Conservation (phyloP, 2,329 filamentous ascomycete species). For the Fusarium proliferatum region DNA sequence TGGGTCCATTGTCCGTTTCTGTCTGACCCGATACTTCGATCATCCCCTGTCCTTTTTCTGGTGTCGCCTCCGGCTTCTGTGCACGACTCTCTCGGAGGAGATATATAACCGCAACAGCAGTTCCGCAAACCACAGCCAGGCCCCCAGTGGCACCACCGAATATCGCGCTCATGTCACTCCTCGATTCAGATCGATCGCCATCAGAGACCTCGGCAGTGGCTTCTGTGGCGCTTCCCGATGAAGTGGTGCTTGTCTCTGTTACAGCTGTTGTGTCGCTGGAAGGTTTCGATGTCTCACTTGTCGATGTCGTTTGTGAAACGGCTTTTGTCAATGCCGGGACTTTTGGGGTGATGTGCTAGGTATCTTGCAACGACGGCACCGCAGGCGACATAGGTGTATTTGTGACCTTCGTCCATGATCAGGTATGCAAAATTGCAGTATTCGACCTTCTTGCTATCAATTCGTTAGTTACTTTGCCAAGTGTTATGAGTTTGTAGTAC, state of each 20-base stretch:
- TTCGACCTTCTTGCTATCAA: neutral
- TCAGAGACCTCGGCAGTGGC: neutral
- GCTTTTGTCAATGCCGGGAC: neutral
- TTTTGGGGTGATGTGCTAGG: slow-evolving; percentile 37
- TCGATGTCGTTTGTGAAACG: slow-evolving; percentile 8
- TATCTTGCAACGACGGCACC: slow-evolving; percentile 41
- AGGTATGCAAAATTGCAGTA: slow-evolving; percentile 52
- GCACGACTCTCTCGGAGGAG: neutral
- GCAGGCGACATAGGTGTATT: slow-evolving; percentile 52
- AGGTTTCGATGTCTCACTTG: neutral
- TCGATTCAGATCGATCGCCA: neutral
- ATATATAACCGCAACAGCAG: neutral
- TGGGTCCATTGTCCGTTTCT: neutral
- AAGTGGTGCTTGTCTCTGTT: neutral
- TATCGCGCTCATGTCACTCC: slow-evolving; percentile 47
- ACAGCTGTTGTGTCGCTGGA: slow-evolving; percentile 1
- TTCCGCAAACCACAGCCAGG: slow-evolving; percentile 45
- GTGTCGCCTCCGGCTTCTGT: neutral
- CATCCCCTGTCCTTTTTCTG: neutral
- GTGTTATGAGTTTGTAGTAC: slow-evolving; percentile 23
- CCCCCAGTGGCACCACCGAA: slow-evolving; percentile 51
- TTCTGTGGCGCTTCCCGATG: slow-evolving; percentile 4
- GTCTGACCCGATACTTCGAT: rapidly evolving
- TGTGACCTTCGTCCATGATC: slow-evolving; percentile 46
- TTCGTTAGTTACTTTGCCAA: neutral